Base-by-base conservation (phyloP, 164 flowering plant genomes). In the Vitis amurensis region DNA sequence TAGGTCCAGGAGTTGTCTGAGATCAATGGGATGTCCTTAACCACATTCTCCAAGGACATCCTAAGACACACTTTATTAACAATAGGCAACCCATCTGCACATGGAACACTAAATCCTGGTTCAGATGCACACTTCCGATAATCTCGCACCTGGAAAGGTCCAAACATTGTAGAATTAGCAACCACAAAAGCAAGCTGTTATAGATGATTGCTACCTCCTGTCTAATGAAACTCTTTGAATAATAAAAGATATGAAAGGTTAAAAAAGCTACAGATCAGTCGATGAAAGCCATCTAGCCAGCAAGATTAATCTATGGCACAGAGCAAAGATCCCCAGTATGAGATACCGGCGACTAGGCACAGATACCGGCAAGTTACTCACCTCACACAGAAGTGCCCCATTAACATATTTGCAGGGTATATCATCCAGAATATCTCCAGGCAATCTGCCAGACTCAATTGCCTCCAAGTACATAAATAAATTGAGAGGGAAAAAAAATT, bases 41-140 rank as follows among this genome's bases (percentile, higher is more conserved):
- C 95, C 27, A 96, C 82, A 79, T 93, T 91, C 78, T 96, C 99
- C 83, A 91, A 75, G 6, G 99, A 89, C 93, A 93, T 89, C 80
- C 74, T 84, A 55, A 96, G 92, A 68, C 71, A 63, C 55, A 96
- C 87, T 85, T 81, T 92, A 58, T 76, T 81, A 63, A 87, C 73
- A 50, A 76, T 58, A 47, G 93, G 94, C 50, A 68, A 71, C 15
- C 66, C 82, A 70, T 74, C 83, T 30, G 71, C 49, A 17, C 83
- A 66, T 62, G 82, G 67, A 63, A 58, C 50, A 61, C 56, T 63
- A 74, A 71, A 60, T 37, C 87, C 89, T 72, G 83, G 73, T 73
- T 85, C 88, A 74, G 80, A 64, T 14, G 62, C 65, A 74, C 77
- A 74, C 50, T 85, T 88, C 15, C 98, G 81, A 64, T 85, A 93